Evolutionary conservation across 2,329 filamentous ascomycete genomes (phyloP).

Genomic region (Elsinoe australis): DNA sequence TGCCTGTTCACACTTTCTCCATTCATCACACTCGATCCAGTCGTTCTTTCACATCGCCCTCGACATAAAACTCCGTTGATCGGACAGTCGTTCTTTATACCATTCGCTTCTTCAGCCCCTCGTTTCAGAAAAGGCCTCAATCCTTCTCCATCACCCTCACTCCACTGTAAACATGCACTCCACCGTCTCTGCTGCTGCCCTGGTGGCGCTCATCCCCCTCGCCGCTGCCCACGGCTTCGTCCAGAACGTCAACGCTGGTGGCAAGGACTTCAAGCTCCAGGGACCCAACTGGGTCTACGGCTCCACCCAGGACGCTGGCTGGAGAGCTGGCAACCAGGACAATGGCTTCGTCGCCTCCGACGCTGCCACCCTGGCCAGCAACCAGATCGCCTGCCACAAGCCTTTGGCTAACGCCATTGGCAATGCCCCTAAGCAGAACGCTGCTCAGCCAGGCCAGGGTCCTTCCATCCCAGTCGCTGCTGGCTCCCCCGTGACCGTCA

Average conservation of each 20-base stretch:
- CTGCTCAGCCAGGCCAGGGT: conserved; percentile 33
- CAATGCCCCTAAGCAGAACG: conserved; percentile 42
- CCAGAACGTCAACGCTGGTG: conserved; percentile 40
- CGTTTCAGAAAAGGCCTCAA: conserved; percentile 15
- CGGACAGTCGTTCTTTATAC: conserved; percentile 16
- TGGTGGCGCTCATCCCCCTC: conserved; percentile 31
- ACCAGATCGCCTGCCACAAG: conserved; percentile 41
- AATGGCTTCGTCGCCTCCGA: conserved; percentile 28
- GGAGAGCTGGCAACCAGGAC: conserved; percentile 44
- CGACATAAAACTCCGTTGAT: conserved; percentile 14
- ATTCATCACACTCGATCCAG: conserved; percentile 15
- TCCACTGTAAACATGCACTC: conserved; percentile 24
- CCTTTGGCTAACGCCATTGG: conserved; percentile 46
- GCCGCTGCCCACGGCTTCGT: conserved; percentile 43
- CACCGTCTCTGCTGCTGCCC: conserved; percentile 24
- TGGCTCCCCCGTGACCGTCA: conserved; percentile 50
- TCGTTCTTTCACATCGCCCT: conserved; percentile 9
- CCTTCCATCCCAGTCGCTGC: conserved; percentile 46
- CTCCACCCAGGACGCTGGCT: conserved; percentile 43
- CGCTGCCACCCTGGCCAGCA: conserved; percentile 20
- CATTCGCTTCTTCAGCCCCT: conserved; percentile 7
- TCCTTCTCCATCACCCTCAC: conserved; percentile 13
- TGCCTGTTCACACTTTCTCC: conserved; percentile 10
- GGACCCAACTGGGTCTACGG: conserved; percentile 35
- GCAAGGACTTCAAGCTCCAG: conserved; percentile 40